These are phyloP conservation scores for Penicillium cataractarum DNA, from an alignment of 495 filamentous ascomycete genomes.

Conservation along the genomic window DNA sequence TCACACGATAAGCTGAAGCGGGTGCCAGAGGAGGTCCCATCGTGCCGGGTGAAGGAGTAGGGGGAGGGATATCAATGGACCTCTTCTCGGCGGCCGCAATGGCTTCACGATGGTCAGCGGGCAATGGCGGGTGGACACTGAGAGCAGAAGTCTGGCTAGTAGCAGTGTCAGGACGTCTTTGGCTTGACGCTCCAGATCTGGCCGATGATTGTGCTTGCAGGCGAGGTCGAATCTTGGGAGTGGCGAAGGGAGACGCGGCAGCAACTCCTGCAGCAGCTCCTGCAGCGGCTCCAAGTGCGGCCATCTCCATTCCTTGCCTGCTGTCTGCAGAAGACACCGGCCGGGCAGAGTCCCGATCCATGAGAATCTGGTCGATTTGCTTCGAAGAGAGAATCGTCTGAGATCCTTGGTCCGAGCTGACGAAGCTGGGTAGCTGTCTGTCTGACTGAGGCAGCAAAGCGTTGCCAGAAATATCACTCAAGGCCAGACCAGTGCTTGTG, in stretches of 20 bases:
- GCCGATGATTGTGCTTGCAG: constrained; percentile 39
- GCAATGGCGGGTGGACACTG: constrained; percentile 70
- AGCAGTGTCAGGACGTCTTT: constrained; percentile 69
- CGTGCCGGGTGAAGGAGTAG: constrained; percentile 44
- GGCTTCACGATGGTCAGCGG: constrained; percentile 76
- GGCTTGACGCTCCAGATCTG: constrained; percentile 32
- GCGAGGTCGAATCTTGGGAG: constrained; percentile 41
- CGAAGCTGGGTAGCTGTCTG: constrained; percentile 38
- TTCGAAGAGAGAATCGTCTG: constrained; percentile 77
- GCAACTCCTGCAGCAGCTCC: constrained; percentile 9
- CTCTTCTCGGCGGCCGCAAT: constrained; percentile 77
- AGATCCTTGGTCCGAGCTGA: constrained; percentile 65
- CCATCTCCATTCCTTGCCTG: constrained; percentile 36
- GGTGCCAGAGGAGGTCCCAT: constrained; percentile 91
- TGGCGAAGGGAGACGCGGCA: constrained; percentile 39
- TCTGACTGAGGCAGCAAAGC: constrained; percentile 33
- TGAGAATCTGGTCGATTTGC: constrained; percentile 69
- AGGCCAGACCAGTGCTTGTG: constrained; percentile 44
- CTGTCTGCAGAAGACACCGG: constrained; percentile 41
- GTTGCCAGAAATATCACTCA: constrained; percentile 51
- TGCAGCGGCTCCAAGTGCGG: constrained; percentile 15
- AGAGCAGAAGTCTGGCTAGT: constrained; percentile 58
- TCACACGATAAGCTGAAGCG: constrained; percentile 72
- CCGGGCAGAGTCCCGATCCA: constrained; percentile 42
- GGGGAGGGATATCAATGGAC: constrained; percentile 49